Base-by-base conservation (phyloP, 208 protist genomes). In the Lotmaria passim region DNA sequence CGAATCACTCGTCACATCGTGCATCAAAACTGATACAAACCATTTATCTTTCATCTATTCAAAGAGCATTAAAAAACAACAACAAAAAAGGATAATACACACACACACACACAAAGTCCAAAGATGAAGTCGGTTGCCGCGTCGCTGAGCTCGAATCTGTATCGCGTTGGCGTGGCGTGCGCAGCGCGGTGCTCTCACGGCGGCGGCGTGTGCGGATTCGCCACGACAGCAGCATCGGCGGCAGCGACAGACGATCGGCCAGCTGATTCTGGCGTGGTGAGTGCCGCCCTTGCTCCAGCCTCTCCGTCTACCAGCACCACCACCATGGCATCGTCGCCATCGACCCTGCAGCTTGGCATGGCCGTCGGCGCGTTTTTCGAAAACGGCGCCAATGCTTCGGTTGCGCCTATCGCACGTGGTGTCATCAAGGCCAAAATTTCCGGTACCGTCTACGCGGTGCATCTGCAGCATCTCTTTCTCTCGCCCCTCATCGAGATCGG, bases 401-500 rank as follows among this genome's bases (percentile, higher is more conserved):
- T 75, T 21, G 65, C 75, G 3, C 81, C 85, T 19, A 81, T 86
- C 59, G 79, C 82, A 19, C 66, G 70, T 30, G 87, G 85, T 10
- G 70, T 60, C n/a, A 75, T 90, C 23, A 81, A 78, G n/a, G 78
- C 85, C 2, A 75, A 81, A 36, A 87, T 95, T 58, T 75, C 80
- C 5, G 83, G 79, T 46, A 81, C 75, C 15, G 82, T 93, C 15
- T 95, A 92, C 65, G 90, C 90, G 6, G 90, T 95, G 15, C 79
- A 86, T 24, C 68, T 88, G 52, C 78, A 78, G 48, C 57, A 82
- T 12, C 82, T 88, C 23, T 79, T 74, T 15, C 79, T 94, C 39
- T 91, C 85, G 0, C 89, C 89, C 19, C 59, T 94, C 15, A 74
- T 94, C 39, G 87, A 92, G 50, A 79, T 95, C 12, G 90, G 90